Conservation (phyloP, 169 alveolate genomes). For the Cryptosporidium canis region DNA sequence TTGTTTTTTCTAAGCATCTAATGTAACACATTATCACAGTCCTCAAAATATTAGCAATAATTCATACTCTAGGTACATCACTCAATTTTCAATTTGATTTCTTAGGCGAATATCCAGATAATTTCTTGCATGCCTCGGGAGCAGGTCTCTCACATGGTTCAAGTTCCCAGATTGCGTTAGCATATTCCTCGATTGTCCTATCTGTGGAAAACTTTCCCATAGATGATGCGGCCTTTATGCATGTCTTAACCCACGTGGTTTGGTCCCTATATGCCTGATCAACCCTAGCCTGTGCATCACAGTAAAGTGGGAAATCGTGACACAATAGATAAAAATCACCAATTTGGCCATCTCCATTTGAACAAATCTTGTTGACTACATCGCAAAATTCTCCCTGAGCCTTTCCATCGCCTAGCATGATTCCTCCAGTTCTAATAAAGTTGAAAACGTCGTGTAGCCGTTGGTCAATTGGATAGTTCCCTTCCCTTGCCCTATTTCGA, state of each 20-base stretch:
- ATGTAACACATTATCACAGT: neutral
- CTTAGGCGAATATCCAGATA: constrained; percentile 24
- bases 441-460: constrained; percentile 88
- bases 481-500: constrained; percentile 83
- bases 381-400: constrained; percentile 77
- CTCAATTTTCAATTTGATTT: neutral
- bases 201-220: constrained; percentile 92
- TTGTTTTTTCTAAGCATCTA: neutral
- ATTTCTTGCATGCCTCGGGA: constrained; percentile 54
- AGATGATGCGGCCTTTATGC: constrained; percentile 86
- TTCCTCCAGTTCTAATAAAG: constrained; percentile 84
- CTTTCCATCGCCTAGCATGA: constrained; percentile 77
- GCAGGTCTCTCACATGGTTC: constrained; percentile 72
- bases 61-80: neutral
- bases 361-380: constrained; percentile 76
- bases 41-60: neutral
- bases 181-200: constrained; percentile 89
- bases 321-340: constrained; percentile 86
- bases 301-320: constrained; percentile 87
- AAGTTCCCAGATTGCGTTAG: constrained; percentile 86
- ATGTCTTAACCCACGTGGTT: constrained; percentile 84
- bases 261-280: constrained; percentile 87
- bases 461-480: constrained; percentile 84
- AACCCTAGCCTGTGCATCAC: constrained; percentile 86
- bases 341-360: constrained; percentile 81